Evolutionary conservation across 495 filamentous ascomycete species (phyloP).

Genomic region (Penicillium roqueforti): DNA sequence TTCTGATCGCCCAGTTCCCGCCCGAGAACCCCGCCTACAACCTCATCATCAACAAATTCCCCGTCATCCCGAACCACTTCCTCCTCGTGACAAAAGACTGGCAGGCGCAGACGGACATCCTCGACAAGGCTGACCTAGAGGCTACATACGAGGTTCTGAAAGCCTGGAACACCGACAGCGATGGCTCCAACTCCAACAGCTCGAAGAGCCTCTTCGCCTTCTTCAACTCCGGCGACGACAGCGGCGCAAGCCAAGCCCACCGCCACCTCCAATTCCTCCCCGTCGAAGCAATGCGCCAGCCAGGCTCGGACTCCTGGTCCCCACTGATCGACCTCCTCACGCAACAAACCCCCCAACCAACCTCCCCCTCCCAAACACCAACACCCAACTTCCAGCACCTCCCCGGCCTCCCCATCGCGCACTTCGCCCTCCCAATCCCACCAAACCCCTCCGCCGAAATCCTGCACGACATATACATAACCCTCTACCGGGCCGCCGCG

Average conservation of each 20-base stretch:
- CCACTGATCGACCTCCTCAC: slow-evolving; percentile 52
- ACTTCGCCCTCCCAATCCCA: slow-evolving; percentile 47
- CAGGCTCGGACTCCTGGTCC: slow-evolving; percentile 41
- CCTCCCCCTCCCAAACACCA: slow-evolving; percentile 8
- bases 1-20: slow-evolving; percentile 58
- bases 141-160: slow-evolving; percentile 62
- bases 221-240: slow-evolving; percentile 75
- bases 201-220: slow-evolving; percentile 60
- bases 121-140: slow-evolving; percentile 62
- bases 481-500: slow-evolving; percentile 54
- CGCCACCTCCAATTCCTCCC: slow-evolving; percentile 76
- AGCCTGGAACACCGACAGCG: slow-evolving; percentile 45
- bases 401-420: slow-evolving; percentile 45
- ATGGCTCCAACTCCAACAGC: not conserved
- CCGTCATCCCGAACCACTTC: slow-evolving; percentile 74
- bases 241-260: slow-evolving; percentile 77
- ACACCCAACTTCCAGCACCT: slow-evolving; percentile 23
- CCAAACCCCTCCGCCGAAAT: slow-evolving; percentile 33
- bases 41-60: slow-evolving; percentile 78
- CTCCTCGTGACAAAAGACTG: slow-evolving; percentile 67
- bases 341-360: slow-evolving; percentile 21
- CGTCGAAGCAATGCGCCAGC: slow-evolving; percentile 60
- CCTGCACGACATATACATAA: slow-evolving; percentile 45
- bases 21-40: slow-evolving; percentile 51
- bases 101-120: slow-evolving; percentile 62